A percentile compares a stretch with the other conserved stretches of the same genome.
Evolutionary conservation across 768 basidiomycete species (phyloP).

Genomic region (Antrodiella citrinella): DNA sequence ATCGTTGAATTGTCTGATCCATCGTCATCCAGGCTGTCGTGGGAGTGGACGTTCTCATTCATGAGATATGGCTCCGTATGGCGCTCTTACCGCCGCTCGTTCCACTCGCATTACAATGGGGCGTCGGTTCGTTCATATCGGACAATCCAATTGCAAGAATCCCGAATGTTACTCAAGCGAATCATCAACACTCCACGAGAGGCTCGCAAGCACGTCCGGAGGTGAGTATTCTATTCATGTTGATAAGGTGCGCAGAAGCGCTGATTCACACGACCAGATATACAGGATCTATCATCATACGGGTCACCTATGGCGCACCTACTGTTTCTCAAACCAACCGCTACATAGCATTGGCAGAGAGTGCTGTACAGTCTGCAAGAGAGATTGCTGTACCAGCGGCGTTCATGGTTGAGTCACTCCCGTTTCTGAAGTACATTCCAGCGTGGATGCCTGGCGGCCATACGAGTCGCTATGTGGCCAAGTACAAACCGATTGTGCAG

Average conservation of each 20-base stretch:
- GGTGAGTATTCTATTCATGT: neutral
- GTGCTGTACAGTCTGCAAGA: neutral
- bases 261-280: too few species aligned
- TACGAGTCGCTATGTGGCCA: neutral
- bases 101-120: neutral
- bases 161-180: neutral
- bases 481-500: neutral
- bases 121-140: neutral
- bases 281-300: neutral
- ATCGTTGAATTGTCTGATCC: neutral
- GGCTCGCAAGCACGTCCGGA: neutral
- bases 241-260: too few species aligned
- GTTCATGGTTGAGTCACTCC: neutral
- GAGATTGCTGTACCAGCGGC: neutral
- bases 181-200: neutral
- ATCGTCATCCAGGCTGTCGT: neutral
- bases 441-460: conserved; percentile 4
- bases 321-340: neutral
- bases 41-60: neutral
- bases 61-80: neutral
- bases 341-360: neutral
- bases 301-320: neutral
- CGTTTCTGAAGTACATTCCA: conserved; percentile 1
- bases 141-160: neutral
- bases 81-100: neutral